A percentile compares a stretch with the other conserved stretches of the same genome.
Evolutionary conservation across 495 filamentous ascomycete genomes (phyloP).

Genomic region (Neurospora terricola): DNA sequence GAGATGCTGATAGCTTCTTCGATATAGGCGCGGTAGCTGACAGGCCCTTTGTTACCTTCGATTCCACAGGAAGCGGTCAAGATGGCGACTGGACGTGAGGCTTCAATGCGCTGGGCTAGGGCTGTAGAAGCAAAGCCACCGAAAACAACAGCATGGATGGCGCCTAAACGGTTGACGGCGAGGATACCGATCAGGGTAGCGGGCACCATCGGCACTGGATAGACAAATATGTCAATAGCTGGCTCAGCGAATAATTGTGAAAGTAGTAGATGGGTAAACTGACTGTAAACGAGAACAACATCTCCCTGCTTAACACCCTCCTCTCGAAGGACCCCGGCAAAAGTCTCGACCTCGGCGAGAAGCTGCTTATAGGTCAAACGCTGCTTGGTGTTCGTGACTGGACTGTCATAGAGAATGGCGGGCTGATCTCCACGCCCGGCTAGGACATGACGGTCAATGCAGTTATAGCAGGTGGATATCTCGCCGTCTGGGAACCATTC

Average conservation of each 20-base stretch:
- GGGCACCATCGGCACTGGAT: slow-evolving; percentile 88
- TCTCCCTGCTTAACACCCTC: slow-evolving; percentile 80
- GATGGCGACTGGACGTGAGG: slow-evolving; percentile 61
- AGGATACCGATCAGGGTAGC: slow-evolving; percentile 76
- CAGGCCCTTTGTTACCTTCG: slow-evolving; percentile 70
- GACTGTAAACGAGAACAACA: slow-evolving; percentile 90
- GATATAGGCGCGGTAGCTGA: slow-evolving; percentile 61
- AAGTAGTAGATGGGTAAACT: slow-evolving; percentile 11
- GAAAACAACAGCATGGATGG: slow-evolving; percentile 86
- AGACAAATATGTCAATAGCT: neutral
- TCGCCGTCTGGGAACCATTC: slow-evolving; percentile 80
- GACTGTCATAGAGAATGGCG: slow-evolving; percentile 82
- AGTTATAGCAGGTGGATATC: slow-evolving; percentile 86
- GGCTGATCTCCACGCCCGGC: slow-evolving; percentile 58
- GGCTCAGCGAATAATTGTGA: neutral
- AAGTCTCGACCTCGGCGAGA: slow-evolving; percentile 70
- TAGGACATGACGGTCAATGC: slow-evolving; percentile 77
- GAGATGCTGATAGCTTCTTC: slow-evolving; percentile 53
- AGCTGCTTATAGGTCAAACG: slow-evolving; percentile 64
- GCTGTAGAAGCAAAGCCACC: slow-evolving; percentile 78
- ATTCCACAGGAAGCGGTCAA: slow-evolving; percentile 90
- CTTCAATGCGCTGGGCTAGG: slow-evolving; percentile 82
- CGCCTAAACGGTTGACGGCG: slow-evolving; percentile 70
- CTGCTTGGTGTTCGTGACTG: slow-evolving; percentile 67
- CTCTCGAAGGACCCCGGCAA: slow-evolving; percentile 74